A percentile compares a stretch with the other conserved stretches of the same genome.
These are phyloP conservation scores for Sugiyamaella qingdaonensis DNA, from an alignment of 805 yeast genomes.

Conservation along the genomic window DNA sequence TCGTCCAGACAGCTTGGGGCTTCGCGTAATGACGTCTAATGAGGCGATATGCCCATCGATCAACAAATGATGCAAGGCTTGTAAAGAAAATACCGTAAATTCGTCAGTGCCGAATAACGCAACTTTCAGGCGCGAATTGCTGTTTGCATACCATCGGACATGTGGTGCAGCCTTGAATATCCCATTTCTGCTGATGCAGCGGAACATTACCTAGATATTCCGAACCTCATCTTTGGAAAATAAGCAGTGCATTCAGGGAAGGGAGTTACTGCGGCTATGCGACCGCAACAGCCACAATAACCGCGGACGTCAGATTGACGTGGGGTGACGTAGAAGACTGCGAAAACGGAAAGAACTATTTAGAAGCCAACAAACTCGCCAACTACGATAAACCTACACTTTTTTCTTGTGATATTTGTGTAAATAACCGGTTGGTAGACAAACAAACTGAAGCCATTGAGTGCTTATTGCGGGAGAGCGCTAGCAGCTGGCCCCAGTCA, in stretches of 20 bases:
- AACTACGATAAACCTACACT: no score
- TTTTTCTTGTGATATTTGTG: no score
- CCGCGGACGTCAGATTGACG: background rate
- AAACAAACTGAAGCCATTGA: background rate
- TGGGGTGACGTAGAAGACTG: background rate
- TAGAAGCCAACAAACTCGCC: no score
- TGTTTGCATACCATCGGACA: background rate
- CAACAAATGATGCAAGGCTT: constrained; percentile 32
- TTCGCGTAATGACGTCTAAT: constrained; percentile 60
- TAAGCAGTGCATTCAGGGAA: no score
- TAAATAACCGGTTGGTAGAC: no score
- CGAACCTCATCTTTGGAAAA: no score
- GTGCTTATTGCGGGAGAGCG: background rate
- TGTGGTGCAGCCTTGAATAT: no score
- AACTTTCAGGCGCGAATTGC: constrained; percentile 28
- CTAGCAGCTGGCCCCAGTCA: background rate
- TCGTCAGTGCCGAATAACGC: constrained; percentile 78
- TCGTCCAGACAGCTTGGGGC: constrained; percentile 63
- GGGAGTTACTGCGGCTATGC: background rate
- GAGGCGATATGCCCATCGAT: constrained; percentile 23
- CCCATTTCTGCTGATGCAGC: no score
- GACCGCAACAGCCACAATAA: background rate
- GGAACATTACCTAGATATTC: no score
- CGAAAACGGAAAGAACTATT: no score
- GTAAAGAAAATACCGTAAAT: constrained; percentile 58